phyloP scores from a whole-genome alignment of 495 filamentous ascomycete genomes.

The Hypoxylon lienhwacheense region DNA sequence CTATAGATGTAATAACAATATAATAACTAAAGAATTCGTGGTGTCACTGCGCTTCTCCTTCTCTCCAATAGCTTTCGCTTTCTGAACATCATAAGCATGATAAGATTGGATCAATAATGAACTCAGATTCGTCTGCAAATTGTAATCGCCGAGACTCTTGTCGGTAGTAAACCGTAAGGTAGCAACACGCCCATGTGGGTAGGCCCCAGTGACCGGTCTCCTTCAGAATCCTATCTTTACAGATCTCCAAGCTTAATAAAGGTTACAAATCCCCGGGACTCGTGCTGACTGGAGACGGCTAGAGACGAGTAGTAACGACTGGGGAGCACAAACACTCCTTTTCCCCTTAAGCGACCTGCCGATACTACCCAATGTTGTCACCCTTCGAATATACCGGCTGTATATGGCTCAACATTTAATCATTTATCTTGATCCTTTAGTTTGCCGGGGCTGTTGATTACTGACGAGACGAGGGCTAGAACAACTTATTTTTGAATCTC shows the following conservation, averaged over 20 bases:
- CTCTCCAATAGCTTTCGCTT: no score
- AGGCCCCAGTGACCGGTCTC: neutral
- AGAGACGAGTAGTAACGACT: no score
- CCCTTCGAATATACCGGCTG: conserved; percentile 1
- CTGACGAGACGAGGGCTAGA: neutral
- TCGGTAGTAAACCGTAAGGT: conserved; percentile 1
- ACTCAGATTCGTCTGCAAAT: no score
- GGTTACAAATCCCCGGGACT: conserved; percentile 26
- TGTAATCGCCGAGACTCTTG: neutral
- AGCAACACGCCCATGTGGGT: conserved; percentile 22
- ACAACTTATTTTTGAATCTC: no score
- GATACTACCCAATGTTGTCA: conserved; percentile 16
- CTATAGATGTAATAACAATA: no score
- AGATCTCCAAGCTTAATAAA: conserved; percentile 10
- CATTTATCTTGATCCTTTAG: conserved; percentile 11
- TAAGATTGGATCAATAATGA: conserved; percentile 2
- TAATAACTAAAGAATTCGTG: no score
- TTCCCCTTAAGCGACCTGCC: conserved; percentile 2
- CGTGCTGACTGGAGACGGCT: conserved; percentile 1
- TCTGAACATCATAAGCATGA: no score
- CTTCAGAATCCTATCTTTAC: neutral
- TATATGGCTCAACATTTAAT: neutral
- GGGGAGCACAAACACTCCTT: neutral
- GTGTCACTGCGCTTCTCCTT: no score
- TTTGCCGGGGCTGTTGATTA: neutral